These are phyloP conservation scores for Nematodospora anomalae DNA, from an alignment of 1,139 yeast genomes.

Conservation along the genomic window DNA sequence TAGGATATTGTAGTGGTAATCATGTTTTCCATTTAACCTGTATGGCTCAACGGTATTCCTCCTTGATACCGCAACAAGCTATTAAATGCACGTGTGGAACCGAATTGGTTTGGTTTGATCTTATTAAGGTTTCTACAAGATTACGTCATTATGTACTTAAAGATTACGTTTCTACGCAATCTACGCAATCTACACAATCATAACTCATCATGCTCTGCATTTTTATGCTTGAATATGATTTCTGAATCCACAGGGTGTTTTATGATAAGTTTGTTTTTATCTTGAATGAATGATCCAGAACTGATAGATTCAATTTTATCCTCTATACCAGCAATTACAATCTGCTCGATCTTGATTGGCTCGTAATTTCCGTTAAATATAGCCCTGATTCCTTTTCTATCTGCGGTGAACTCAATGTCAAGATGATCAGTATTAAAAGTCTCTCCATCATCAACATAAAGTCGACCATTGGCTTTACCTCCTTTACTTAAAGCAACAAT, in stretches of 20 bases:
- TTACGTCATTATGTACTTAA: conserved; percentile 21
- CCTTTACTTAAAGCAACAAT: conserved; percentile 56
- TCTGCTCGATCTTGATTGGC: conserved; percentile 52
- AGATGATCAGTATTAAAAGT: conserved; percentile 40
- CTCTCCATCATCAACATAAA: conserved; percentile 86
- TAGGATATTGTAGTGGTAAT: conserved; percentile 45
- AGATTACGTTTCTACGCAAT: conserved; percentile 6
- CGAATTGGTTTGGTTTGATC: conserved; percentile 39
- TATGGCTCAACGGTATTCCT: conserved; percentile 24
- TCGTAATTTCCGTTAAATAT: conserved; percentile 3
- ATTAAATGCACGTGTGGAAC: conserved; percentile 42
- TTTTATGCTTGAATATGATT: background rate
- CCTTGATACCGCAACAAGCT: conserved; percentile 37
- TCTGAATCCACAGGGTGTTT: background rate
- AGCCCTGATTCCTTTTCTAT: conserved; percentile 11
- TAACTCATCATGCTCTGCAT: conserved; percentile 31
- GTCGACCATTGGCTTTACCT: conserved; percentile 50
- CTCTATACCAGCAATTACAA: conserved; percentile 35
- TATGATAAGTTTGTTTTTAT: background rate
- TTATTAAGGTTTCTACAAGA: conserved; percentile 37
- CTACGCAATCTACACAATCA: conserved; percentile 7
- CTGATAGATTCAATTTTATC: conserved; percentile 17
- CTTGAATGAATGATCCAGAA: conserved; percentile 1
- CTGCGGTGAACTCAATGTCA: background rate
- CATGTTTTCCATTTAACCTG: conserved; percentile 45